These are phyloP conservation scores for Tolypocladium ovalisporum DNA, from an alignment of 2,329 filamentous ascomycete genomes.

Conservation along the genomic window DNA sequence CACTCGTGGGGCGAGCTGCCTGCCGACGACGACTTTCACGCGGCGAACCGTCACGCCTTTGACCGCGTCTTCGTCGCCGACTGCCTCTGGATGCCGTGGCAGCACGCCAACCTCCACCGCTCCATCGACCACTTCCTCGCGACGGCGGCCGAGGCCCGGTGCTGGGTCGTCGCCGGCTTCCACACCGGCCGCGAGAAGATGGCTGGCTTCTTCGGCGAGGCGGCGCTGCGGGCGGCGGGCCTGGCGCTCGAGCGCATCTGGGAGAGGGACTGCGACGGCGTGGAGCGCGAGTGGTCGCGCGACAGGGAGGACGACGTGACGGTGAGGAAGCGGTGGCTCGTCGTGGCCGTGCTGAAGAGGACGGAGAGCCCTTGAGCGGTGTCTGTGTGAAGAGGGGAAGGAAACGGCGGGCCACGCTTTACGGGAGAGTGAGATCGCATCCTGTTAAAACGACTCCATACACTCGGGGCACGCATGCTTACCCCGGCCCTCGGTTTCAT, in stretches of 20 bases:
- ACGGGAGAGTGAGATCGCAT: background rate
- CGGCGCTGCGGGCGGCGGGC: conserved; percentile 27
- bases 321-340: conserved; percentile 61
- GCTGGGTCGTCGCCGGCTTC: conserved; percentile 60
- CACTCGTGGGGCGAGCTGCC: conserved; percentile 53
- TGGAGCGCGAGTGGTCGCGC: conserved; percentile 47
- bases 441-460: background rate
- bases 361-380: background rate
- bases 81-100: conserved; percentile 65
- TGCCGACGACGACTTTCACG: conserved; percentile 15
- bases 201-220: conserved; percentile 49
- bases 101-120: conserved; percentile 54
- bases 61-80: conserved; percentile 59
- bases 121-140: conserved; percentile 54
- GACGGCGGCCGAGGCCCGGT: conserved; percentile 30
- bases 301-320: conserved; percentile 54
- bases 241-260: conserved; percentile 47
- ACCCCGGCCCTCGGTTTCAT: background rate
- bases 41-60: conserved; percentile 28
- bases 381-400: background rate
- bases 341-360: conserved; percentile 42
- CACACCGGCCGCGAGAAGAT: conserved; percentile 60
- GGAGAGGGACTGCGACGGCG: conserved; percentile 58
- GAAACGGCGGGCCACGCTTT: no score
- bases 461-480: background rate